A percentile compares a stretch with the other conserved stretches of the same genome.
Conservation (phyloP, 169 alveolate genomes). For the Eimeria tenella region DNA sequence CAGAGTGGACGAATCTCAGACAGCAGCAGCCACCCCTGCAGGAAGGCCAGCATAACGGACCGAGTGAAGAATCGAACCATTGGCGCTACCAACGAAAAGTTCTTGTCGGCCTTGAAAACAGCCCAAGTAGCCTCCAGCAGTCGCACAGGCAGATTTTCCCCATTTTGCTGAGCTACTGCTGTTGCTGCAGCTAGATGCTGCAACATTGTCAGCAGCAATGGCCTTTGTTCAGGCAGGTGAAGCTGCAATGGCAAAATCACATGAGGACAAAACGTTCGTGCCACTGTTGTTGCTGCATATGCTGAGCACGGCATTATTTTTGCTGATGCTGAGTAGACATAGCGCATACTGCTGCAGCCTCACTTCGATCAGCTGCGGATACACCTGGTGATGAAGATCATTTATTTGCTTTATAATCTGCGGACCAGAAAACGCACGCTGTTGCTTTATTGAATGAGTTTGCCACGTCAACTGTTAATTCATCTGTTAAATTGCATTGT, state of each 20-base stretch:
- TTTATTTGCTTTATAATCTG: conserved; percentile 22
- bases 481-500: not conserved
- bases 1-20: not conserved
- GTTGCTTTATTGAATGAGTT: not conserved
- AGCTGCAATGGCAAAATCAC: conserved; percentile 31
- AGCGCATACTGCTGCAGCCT: not conserved
- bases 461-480: not conserved
- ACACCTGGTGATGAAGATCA: conserved; percentile 26
- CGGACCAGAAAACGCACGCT: not conserved
- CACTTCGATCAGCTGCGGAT: conserved; percentile 46
- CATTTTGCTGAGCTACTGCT: conserved; percentile 17
- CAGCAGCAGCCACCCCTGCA: conserved; percentile 35
- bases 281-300: not conserved
- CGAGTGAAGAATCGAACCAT: conserved; percentile 21
- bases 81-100: conserved; percentile 16
- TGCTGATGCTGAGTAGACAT: not conserved
- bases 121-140: conserved; percentile 32
- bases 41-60: not conserved
- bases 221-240: conserved; percentile 4
- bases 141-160: not conserved
- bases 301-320: not conserved
- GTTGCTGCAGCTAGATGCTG: conserved; percentile 41
- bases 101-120: conserved; percentile 1
- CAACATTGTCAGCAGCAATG: conserved; percentile 32
- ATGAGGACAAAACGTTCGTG: not conserved